These are phyloP conservation scores for Phytophthora quininea DNA, from an alignment of 352 stramenopile genomes.

Conservation along the genomic window DNA sequence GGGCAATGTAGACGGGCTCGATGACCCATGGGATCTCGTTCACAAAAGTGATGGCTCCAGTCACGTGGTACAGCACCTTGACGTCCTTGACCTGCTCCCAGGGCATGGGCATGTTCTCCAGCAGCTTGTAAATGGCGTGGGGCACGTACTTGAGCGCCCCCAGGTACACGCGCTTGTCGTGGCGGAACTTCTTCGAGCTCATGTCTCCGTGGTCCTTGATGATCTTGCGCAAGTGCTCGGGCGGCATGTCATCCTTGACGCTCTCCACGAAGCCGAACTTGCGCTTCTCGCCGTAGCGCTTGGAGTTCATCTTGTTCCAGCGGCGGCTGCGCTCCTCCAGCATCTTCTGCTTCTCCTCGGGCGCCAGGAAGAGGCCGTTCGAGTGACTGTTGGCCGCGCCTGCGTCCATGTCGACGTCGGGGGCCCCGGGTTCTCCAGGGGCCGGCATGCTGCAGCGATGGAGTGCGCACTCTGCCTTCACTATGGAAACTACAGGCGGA, in stretches of 20 bases:
- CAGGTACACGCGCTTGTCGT: slow-evolving; percentile 99
- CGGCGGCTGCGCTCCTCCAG: slow-evolving; percentile 83
- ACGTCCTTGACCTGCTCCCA: slow-evolving; percentile 99
- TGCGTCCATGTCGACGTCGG: slow-evolving; percentile 36
- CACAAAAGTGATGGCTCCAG: slow-evolving; percentile 99
- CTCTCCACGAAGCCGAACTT: slow-evolving; percentile 95
- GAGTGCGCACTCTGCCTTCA: background rate
- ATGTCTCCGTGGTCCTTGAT: slow-evolving; percentile 99
- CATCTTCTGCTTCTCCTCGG: slow-evolving; percentile 67
- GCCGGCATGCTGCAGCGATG: slow-evolving; percentile 21
- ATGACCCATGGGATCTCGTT: slow-evolving; percentile 99
- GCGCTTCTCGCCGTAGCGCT: slow-evolving; percentile 94
- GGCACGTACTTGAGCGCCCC: slow-evolving; percentile 99
- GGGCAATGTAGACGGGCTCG: slow-evolving; percentile 99
- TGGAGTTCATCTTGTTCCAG: slow-evolving; percentile 92
- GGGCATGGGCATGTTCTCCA: slow-evolving; percentile 99
- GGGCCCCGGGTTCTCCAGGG: slow-evolving; percentile 29
- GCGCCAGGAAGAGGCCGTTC: slow-evolving; percentile 28
- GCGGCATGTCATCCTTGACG: slow-evolving; percentile 91
- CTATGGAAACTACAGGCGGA: slow-evolving; percentile 4
- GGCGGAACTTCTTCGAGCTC: slow-evolving; percentile 98
- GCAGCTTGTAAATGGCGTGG: slow-evolving; percentile 99
- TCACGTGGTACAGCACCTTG: slow-evolving; percentile 99
- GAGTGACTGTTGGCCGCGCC: slow-evolving; percentile 14
- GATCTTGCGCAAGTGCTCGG: slow-evolving; percentile 99